Percentiles rank a stretch among this genome's conserved stretches.
Conservation (phyloP, 2,329 filamentous ascomycete genomes). For the Paecilomyces niveus region DNA sequence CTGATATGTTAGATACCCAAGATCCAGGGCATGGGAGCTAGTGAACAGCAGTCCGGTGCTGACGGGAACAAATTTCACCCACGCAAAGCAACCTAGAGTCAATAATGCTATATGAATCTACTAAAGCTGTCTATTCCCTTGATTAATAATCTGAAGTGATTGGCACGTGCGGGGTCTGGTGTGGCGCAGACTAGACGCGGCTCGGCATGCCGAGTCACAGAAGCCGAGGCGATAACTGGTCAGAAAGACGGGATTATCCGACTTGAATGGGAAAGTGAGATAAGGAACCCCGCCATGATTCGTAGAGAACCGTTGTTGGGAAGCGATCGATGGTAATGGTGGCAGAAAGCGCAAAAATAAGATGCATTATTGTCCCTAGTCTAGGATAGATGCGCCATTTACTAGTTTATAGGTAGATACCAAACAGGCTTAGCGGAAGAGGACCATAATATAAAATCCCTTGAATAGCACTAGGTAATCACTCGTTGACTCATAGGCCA, state of each 20-base stretch:
- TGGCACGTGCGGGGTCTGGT: background rate
- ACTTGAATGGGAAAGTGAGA: background rate
- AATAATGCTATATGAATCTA: too few species aligned
- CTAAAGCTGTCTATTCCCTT: background rate
- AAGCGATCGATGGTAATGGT: background rate
- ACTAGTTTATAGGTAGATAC: background rate
- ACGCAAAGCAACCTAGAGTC: too few species aligned
- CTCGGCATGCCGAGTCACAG: background rate
- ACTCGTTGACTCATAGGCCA: too few species aligned
- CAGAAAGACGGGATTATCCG: background rate
- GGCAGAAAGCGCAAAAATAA: background rate
- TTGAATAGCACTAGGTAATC: background rate
- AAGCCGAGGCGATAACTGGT: background rate
- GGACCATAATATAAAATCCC: background rate
- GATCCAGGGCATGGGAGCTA: too few species aligned
- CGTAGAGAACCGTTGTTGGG: background rate
- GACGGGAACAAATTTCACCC: too few species aligned
- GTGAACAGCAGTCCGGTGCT: too few species aligned
- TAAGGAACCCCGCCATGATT: background rate
- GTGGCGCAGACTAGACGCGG: background rate
- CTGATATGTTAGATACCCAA: too few species aligned
- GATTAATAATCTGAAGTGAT: background rate
- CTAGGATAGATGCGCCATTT: background rate
- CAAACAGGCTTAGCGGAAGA: background rate
- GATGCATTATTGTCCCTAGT: too few species aligned